phyloP scores from a whole-genome alignment of 225 moss, liverwort and hornwort species.

The Physcomitrellopsis africana region DNA sequence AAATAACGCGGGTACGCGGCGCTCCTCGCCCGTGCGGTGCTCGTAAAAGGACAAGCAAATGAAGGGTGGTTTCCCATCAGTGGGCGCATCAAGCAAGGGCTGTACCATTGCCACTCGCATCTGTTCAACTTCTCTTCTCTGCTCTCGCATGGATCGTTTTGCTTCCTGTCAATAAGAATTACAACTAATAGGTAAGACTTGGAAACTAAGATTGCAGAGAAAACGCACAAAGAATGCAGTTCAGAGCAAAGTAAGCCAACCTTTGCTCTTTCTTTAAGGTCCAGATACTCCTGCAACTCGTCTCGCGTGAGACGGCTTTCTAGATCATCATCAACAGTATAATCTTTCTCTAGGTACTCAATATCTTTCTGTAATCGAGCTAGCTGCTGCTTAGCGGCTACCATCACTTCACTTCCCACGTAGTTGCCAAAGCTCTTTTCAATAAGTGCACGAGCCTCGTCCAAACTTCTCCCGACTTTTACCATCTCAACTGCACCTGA shows the following conservation, averaged over 20 bases:
- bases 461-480: constrained; percentile 71
- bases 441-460: constrained; percentile 88
- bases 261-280: constrained; percentile 62
- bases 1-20: constrained; percentile 62
- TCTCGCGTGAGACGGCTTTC: constrained; percentile 66
- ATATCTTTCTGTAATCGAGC: constrained; percentile 72
- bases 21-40: constrained; percentile 68
- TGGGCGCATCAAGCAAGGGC: constrained; percentile 59
- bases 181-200: constrained; percentile 35
- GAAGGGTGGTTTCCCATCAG: constrained; percentile 53
- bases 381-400: constrained; percentile 82
- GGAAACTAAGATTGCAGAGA: constrained; percentile 25
- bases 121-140: constrained; percentile 51
- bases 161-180: constrained; percentile 48
- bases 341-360: constrained; percentile 57
- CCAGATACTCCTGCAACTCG: constrained; percentile 70
- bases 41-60: constrained; percentile 64
- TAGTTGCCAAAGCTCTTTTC: constrained; percentile 99
- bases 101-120: constrained; percentile 61
- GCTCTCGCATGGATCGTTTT: constrained; percentile 54
- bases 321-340: constrained; percentile 53
- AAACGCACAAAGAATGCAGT: constrained; percentile 17
- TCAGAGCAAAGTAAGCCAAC: constrained; percentile 29
- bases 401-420: constrained; percentile 94
- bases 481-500: constrained; percentile 50